Base-by-base conservation (phyloP, 2,329 filamentous ascomycete species). In the Botryotinia calthae region DNA sequence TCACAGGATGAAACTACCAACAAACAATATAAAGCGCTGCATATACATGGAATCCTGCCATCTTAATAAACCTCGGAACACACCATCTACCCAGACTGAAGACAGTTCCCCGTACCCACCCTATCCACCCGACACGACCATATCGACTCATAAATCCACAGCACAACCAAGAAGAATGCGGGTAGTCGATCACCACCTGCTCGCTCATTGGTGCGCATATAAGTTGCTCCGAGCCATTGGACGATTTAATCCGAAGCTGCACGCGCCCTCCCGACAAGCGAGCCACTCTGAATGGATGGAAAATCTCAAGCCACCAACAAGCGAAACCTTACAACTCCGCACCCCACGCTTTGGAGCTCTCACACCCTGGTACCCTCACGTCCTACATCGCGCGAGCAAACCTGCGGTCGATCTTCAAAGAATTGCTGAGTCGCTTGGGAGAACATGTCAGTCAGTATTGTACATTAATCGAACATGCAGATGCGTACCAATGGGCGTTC, bases 191-290 rank as follows among this genome's bases (percentile, higher is more conserved):
- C 34, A 34, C 40, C 22, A 14, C 10, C 28, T 48, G 22, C 22
- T 4, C 10, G 10, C 10, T 62, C 8, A 73, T 73, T 73, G 72
- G 72, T 31, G 72, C 72, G 72, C 70, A 72, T 73, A 62, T 72
- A 67, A 22, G 3, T 46, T 54, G 25, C 25, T 14, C 54, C 68
- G 14, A 34, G 16, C 54, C 5, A 56, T 46, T 28, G 14, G 40
- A 12, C n/a, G 9, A 25, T 31, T 12, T 7, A 42, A 22, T 48
- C 59, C 58, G 69, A 64, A 4, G 12, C n/a, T 66, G 58, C 59
- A 71, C 28, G 42, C 9, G 31, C 44, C n/a, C 40, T 12, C 8
- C 18, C 28, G 22, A 51, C 18, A 71, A 71, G 69, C 69, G 69
- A 71, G 59, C 16, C 62, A 7, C 16, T 67, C 10, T 58, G 40